Evolutionary conservation across 345 rosid genomes (phyloP), one percentile per base, ranked within the genome.

Genomic region (Raphanus raphanistrum): DNA sequence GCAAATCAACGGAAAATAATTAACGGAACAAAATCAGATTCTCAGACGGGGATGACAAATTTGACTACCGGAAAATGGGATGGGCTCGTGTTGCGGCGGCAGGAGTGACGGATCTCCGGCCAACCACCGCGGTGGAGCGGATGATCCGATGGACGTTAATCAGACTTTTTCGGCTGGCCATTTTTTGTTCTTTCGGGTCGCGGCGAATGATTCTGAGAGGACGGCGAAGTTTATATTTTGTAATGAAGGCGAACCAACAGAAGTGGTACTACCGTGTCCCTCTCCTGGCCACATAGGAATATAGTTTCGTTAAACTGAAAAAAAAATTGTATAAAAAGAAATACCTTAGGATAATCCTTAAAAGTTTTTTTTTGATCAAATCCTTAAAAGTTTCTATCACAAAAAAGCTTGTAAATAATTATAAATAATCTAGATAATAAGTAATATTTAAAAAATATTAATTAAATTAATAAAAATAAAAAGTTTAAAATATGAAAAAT

Each of bases 81-180:
- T 6, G 16, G 0, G 36, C 0, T 6, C 31, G 13, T 1, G 9
- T 63, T 3, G 68, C 0, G 17, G 16, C 45, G 68, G 72, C 0
- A 16, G 72, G 63, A 71, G 11, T 4, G 76, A 63, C 48, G 63
- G 84, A 63, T 57, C 60, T 65, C 17, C 78, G 87, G 62, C 59
- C 0, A 63, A 28, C 25, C 48, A 72, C 66, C 0, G 81, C 16
- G 62, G 83, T 59, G 72, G 88, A 77, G 59, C 78, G 73, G 72
- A 92, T 52, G 82, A 89, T 64, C 11, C 93, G 84, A 60, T 65
- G 83, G 75, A 29, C 83, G 77, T 82, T 75, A 4, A 82, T 62
- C 41, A 88, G 60, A 33, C 85, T 84, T 81, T 84, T 85, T 73
- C 90, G 77, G 80, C 66, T 74, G 43, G 85, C 78, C 88, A 85